Percentiles rank a stretch among this genome's conserved stretches.
These are phyloP conservation scores for Sugiyamaella lignohabitans DNA, from an alignment of 805 yeast genomes.

Conservation along the genomic window DNA sequence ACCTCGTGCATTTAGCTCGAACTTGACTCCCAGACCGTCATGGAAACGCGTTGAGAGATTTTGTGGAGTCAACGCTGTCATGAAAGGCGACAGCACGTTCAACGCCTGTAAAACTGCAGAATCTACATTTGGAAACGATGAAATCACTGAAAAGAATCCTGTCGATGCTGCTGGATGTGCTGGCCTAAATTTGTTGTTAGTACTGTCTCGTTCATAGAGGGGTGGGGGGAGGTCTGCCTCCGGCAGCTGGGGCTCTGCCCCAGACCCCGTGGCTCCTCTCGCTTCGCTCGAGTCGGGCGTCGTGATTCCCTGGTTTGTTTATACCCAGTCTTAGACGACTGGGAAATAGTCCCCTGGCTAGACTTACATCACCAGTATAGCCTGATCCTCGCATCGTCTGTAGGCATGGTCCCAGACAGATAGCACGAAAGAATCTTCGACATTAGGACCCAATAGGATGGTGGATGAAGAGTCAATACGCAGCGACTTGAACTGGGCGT, in stretches of 20 bases:
- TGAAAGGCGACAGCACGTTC: conserved; percentile 33
- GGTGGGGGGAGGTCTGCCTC: background rate
- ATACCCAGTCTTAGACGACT: too few species aligned
- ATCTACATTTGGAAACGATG: conserved; percentile 32
- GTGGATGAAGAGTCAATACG: conserved; percentile 30
- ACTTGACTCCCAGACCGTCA: conserved; percentile 29
- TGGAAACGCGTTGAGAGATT: conserved; percentile 32
- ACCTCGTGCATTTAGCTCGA: conserved; percentile 30
- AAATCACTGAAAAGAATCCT: conserved; percentile 27
- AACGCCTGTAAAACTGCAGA: conserved; percentile 31
- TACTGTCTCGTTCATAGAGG: too few species aligned
- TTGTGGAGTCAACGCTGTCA: conserved; percentile 33
- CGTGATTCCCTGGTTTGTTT: background rate
- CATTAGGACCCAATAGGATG: conserved; percentile 27
- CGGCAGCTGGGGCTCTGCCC: background rate
- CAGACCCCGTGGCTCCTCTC: background rate
- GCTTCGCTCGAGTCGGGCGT: too few species aligned
- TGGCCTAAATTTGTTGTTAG: conserved; percentile 18
- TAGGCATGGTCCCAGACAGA: conserved; percentile 36
- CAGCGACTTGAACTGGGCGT: conserved; percentile 21
- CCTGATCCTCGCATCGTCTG: conserved; percentile 36
- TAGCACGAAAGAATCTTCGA: conserved; percentile 31
- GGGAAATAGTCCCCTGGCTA: background rate
- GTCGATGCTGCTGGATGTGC: conserved; percentile 29
- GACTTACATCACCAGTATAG: conserved; percentile 28